A percentile compares a stretch with the other conserved stretches of the same genome.
phyloP scores from a whole-genome alignment of 1,284 basidiomycete genomes.

The Heterobasidion occidentale region DNA sequence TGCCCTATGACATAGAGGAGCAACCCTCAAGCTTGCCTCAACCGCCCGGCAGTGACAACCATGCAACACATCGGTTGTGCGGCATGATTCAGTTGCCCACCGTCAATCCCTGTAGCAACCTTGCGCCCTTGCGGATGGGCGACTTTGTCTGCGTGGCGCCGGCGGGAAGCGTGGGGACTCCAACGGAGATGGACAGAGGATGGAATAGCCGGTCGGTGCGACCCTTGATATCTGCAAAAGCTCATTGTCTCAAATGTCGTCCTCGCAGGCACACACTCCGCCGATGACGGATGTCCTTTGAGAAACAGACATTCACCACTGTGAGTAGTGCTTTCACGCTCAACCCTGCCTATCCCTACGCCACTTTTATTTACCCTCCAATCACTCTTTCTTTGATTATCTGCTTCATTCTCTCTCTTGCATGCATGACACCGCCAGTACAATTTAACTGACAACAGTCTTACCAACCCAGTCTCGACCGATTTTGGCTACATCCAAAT shows the following conservation, averaged over 20 bases:
- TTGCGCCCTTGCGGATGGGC: constrained; percentile 49
- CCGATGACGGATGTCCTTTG: constrained; percentile 54
- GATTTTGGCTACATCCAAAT: constrained; percentile 74
- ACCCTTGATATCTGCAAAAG: constrained; percentile 73
- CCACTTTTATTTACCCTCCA: no score
- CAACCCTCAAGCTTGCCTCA: constrained; percentile 68
- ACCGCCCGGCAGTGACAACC: constrained; percentile 41
- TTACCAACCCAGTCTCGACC: constrained; percentile 56
- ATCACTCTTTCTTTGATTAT: no score
- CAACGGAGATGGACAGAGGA: constrained; percentile 12
- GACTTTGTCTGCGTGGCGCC: constrained; percentile 68
- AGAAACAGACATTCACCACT: constrained; percentile 68
- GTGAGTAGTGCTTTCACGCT: no score
- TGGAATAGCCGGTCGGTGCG: constrained; percentile 34
- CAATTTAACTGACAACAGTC: constrained; percentile 37
- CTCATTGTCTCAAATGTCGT: constrained; percentile 62
- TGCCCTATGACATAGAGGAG: constrained; percentile 53
- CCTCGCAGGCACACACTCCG: constrained; percentile 72
- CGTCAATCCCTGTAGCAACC: constrained; percentile 54
- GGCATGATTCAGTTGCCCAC: constrained; percentile 74
- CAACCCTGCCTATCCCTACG: constrained; percentile 2
- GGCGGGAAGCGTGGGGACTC: constrained; percentile 24
- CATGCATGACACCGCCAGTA: constrained; percentile 12
- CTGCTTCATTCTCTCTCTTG: constrained; percentile 7
- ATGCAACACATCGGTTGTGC: constrained; percentile 55